Evolutionary conservation across 495 filamentous ascomycete species (phyloP), one percentile per base, ranked within the genome.

Genomic region (Letharia columbiana): DNA sequence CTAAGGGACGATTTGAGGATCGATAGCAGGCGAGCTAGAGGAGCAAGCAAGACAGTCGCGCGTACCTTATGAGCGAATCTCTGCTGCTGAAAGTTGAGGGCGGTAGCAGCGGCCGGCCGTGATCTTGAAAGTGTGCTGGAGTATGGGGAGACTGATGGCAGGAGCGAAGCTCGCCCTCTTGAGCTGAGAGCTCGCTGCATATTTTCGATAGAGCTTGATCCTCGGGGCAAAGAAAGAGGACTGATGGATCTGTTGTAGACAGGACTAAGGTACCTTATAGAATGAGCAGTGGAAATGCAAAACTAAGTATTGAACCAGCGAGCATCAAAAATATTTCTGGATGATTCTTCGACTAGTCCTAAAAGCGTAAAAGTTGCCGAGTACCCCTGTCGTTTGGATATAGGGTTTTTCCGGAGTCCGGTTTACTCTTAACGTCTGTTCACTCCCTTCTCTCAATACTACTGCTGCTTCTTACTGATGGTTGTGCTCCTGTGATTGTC

Each of bases 31-130:
- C 18, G 20, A 33, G 10, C 37, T 47, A 42, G 45, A 60, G 62
- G 41, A 59, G 58, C 18, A 41, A 63, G 33, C 9, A 40, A 61
- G 66, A 47, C 66, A 41, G 45, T 44, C n/a, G 57, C 52, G 73
- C 85, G 68, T 80, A 93, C 91, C 90, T 96, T 96, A 84, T 96
- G 92, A 64, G 91, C 90, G 75, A 92, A 96, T 71, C 92, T 83
- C 77, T 92, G 85, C 79, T 96, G 92, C 77, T 93, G 91, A 64
- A 89, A 74, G 77, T 79, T 86, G 69, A 87, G 75, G 67, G 81
- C 81, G 69, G 84, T 75, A 40, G 80, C 76, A 74, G 66, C 64
- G 65, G 54, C 70, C 64, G 71, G 69, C 61, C 73, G 62, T 64
- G 72, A 57, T n/a, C 62, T 72, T 18, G 67, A 74, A 13, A 69